Conservation (phyloP, 2,329 filamentous ascomycete species). For the Curvularia sp. region DNA sequence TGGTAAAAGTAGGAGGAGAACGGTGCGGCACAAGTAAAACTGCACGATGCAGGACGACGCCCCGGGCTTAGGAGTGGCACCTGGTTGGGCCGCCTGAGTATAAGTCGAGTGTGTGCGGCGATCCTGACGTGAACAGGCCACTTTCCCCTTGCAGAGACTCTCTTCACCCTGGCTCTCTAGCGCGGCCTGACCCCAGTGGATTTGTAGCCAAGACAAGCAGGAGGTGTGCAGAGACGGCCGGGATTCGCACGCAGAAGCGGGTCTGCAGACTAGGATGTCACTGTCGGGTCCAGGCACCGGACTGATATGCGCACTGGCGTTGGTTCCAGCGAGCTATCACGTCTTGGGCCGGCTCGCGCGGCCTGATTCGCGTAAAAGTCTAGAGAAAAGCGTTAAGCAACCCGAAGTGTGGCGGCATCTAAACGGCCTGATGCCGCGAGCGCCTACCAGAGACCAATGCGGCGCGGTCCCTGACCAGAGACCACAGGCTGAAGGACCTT, state of each 20-base stretch:
- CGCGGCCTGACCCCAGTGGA: constrained; percentile 29
- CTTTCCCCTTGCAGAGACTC: constrained; percentile 34
- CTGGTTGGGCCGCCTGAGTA: constrained; percentile 41
- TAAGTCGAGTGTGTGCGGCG: constrained; percentile 27
- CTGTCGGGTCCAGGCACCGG: constrained; percentile 38
- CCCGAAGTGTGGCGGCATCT: constrained; percentile 10
- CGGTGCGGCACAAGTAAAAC: constrained; percentile 36
- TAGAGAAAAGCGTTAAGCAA: constrained; percentile 15
- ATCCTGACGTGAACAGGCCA: constrained; percentile 37
- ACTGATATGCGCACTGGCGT: constrained; percentile 24
- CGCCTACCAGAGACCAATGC: constrained; percentile 14
- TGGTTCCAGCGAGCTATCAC: constrained; percentile 26
- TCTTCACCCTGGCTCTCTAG: constrained; percentile 25
- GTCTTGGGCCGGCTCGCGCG: constrained; percentile 15
- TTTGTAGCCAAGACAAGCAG: constrained; percentile 33
- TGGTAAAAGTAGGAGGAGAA: constrained; percentile 34
- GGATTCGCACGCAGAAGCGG: constrained; percentile 32
- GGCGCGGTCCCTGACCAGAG: constrained; percentile 11
- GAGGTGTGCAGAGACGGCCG: constrained; percentile 28
- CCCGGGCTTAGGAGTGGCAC: constrained; percentile 35
- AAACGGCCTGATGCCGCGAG: constrained; percentile 2
- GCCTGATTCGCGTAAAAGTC: constrained; percentile 26
- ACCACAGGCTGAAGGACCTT: constrained; percentile 6
- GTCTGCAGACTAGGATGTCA: constrained; percentile 23
- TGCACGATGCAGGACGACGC: constrained; percentile 31